Evolutionary conservation across 352 stramenopile species (phyloP), one percentile per base, ranked within the genome.

Genomic region (Phytopythium mirpurense): DNA sequence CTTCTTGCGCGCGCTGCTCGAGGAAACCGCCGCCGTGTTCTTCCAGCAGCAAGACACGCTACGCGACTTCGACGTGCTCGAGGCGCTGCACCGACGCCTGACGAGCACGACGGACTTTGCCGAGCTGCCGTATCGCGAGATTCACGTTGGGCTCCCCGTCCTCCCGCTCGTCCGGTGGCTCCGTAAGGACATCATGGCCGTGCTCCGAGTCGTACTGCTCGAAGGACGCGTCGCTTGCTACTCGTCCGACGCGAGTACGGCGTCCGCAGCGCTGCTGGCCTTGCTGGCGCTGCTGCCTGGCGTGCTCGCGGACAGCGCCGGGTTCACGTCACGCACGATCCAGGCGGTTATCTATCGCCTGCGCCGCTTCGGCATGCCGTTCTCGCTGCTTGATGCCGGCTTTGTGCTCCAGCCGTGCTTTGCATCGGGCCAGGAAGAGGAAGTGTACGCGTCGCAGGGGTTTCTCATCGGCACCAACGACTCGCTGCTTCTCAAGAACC

Each of bases 211-310:
- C 10, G 31, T 96, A 1, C 36, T 94, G 23, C 44, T 93, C 7
- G 80, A 94, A 66, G 86, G 86, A 0, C 73, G 86, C 7, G 66
- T 94, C 5, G 72, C 90, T 26, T 91, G 88, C 48, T 93, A 81
- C 63, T 89, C 83, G 4, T 62, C 63, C 0, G 83, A 74, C 49
- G 56, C 72, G 6, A 83, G 68, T 41, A 56, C 74, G 23, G 76
- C 80, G 3, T 80, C 75, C 5, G 70, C 73, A 1, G 74, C 76
- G 14, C 69, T 79, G 32, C 53, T 89, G 0, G 72, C 67, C 1
- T 41, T 91, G 40, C 32, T 89, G 8, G 70, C 78, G 3, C 63
- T 89, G 29, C 32, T 91, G 9, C 78, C 78, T 0, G 59, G 72
- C 3, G 63, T 73, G 37, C 58, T 89, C n/a, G 70, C 36, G 24